Evolutionary conservation across 176 grass and related monocot genomes (phyloP).

Genomic region (Cenchrus purpureus): DNA sequence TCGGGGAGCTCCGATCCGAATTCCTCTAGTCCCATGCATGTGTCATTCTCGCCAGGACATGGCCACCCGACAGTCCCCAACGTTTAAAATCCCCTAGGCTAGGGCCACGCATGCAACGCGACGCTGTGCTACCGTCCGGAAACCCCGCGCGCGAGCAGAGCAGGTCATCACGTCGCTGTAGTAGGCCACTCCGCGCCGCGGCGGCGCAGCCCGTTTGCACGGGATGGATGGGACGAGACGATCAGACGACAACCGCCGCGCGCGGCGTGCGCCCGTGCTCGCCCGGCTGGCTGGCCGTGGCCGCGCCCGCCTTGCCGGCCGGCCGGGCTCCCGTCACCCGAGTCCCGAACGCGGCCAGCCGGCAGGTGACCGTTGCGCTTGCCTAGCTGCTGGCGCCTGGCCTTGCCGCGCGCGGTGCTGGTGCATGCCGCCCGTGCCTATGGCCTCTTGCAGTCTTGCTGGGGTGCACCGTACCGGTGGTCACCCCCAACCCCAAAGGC

Average conservation of each 20-base stretch:
- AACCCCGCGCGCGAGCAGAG: background rate
- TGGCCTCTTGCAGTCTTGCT: background rate
- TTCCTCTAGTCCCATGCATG: constrained; percentile 12
- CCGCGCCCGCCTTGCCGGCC: background rate
- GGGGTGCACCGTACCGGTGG: background rate
- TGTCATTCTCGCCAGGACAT: constrained; percentile 31
- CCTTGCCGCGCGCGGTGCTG: no score
- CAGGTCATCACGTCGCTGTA: background rate
- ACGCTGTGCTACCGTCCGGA: constrained; percentile 34
- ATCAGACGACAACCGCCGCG: background rate
- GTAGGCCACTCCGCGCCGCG: background rate
- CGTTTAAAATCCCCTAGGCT: constrained; percentile 30
- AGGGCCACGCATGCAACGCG: background rate
- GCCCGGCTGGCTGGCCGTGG: no score
- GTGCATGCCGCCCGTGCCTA: background rate
- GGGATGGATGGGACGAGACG: no score
- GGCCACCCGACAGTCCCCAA: constrained; percentile 27
- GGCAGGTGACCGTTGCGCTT: constrained; percentile 21
- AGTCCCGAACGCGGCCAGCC: background rate
- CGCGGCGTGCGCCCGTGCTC: background rate
- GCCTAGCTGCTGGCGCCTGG: background rate
- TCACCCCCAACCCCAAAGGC: background rate
- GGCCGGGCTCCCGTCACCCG: background rate
- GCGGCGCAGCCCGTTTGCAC: background rate
- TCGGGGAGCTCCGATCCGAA: constrained; percentile 4